These are phyloP conservation scores for Huntiella savannae DNA, from an alignment of 2,329 filamentous ascomycete genomes.

Conservation along the genomic window DNA sequence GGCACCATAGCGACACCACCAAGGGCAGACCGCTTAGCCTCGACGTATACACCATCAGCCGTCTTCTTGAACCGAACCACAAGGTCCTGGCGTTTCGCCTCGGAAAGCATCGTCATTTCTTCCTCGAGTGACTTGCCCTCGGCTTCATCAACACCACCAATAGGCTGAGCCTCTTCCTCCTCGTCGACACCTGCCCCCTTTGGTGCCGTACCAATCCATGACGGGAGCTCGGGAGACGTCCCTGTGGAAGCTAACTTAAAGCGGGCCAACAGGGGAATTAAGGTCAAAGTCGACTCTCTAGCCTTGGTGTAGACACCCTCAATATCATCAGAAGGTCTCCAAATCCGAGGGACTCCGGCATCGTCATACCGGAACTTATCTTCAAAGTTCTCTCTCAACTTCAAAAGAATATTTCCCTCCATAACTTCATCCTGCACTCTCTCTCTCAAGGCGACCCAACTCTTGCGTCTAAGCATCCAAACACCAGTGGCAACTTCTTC, in stretches of 20 bases:
- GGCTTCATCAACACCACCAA: constrained; percentile 86
- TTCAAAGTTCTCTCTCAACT: constrained; percentile 94
- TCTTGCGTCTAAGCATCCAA: constrained; percentile 84
- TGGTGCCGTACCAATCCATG: constrained; percentile 67
- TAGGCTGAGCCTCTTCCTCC: constrained; percentile 73
- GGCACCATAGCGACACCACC: constrained; percentile 88
- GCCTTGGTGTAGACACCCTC: constrained; percentile 87
- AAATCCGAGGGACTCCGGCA: constrained; percentile 82
- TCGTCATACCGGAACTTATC: constrained; percentile 99
- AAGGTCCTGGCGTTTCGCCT: constrained; percentile 77
- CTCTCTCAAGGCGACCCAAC: constrained; percentile 74
- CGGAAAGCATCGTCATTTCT: constrained; percentile 86
- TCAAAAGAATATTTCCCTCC: constrained; percentile 88
- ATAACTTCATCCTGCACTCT: constrained; percentile 96
- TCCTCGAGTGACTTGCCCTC: constrained; percentile 89
- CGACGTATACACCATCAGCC: constrained; percentile 91
- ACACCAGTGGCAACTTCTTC: constrained; percentile 84
- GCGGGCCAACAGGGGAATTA: constrained; percentile 73
- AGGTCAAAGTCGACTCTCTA: constrained; percentile 72
- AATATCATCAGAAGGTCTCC: constrained; percentile 92
- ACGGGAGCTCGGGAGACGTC: constrained; percentile 60
- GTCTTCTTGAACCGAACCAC: constrained; percentile 96
- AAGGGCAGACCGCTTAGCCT: constrained; percentile 92
- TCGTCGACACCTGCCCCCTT: constrained; percentile 66
- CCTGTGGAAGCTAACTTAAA: constrained; percentile 64